phyloP scores from a whole-genome alignment of 1,284 basidiomycete genomes.

The Chalciporus sp. region DNA sequence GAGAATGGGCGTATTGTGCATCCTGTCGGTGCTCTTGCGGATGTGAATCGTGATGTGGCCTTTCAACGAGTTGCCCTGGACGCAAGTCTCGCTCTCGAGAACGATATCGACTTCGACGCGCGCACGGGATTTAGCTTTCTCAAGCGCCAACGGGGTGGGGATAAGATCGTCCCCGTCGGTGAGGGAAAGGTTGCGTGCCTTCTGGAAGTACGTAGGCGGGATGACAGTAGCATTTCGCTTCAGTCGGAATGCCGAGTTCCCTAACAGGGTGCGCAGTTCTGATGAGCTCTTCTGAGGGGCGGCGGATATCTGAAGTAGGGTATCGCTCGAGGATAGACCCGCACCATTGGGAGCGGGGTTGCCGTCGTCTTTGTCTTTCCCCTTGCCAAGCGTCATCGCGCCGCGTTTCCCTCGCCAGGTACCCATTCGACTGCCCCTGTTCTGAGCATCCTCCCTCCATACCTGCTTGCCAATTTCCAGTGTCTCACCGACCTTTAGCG shows the following conservation, averaged over 20 bases:
- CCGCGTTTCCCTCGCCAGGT: conserved; percentile 19
- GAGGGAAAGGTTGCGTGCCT: conserved; percentile 4
- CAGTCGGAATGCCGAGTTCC: conserved; percentile 56
- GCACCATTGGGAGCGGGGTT: conserved; percentile 9
- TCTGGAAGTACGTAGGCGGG: conserved; percentile 25
- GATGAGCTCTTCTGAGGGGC: conserved; percentile 50
- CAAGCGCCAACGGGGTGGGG: conserved; percentile 43
- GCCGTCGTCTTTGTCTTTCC: conserved; percentile 6
- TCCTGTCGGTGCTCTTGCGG: conserved; percentile 58
- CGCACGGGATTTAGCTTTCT: conserved; percentile 68
- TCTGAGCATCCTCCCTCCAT: conserved; percentile 22
- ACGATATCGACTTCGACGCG: conserved; percentile 86
- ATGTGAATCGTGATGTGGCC: conserved; percentile 78
- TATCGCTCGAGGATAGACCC: conserved; percentile 49
- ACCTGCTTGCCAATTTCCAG: conserved; percentile 24
- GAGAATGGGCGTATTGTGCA: conserved; percentile 52
- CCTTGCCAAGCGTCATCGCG: conserved; percentile 5
- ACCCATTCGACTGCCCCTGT: conserved; percentile 9
- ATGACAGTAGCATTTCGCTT: conserved; percentile 53
- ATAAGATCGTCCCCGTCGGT: conserved; percentile 20
- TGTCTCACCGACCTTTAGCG: conserved; percentile 3
- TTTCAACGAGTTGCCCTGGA: conserved; percentile 80
- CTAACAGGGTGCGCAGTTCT: conserved; percentile 63
- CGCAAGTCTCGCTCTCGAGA: conserved; percentile 75
- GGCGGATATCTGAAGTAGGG: conserved; percentile 50